phyloP scores from a whole-genome alignment of 139 green algal species.

The Chlorella sp. region DNA sequence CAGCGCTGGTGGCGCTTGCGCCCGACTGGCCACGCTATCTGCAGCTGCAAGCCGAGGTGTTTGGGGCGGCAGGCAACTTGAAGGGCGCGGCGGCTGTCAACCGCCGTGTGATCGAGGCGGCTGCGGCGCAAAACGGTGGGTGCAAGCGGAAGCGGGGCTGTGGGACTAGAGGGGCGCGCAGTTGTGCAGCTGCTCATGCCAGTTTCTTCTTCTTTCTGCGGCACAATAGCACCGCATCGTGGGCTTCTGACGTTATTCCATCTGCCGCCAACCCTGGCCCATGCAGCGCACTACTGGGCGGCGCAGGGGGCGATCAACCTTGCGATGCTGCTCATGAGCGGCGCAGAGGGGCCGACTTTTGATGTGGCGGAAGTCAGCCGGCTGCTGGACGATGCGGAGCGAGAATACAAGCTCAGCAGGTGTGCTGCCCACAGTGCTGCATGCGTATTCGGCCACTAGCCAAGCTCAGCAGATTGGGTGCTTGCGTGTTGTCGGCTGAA shows the following conservation, averaged over 20 bases:
- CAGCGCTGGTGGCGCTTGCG: slow-evolving; percentile 5
- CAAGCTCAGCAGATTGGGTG: neutral
- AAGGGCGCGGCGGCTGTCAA: neutral
- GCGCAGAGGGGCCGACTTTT: neutral
- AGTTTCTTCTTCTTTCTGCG: too few species aligned
- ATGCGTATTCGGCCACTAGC: too few species aligned
- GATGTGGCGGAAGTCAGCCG: neutral
- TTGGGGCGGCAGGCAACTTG: neutral
- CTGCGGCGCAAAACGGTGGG: neutral
- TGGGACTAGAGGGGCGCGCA: too few species aligned
- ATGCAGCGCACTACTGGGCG: slow-evolving; percentile 4
- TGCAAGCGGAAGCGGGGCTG: too few species aligned
- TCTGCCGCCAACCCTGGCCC: neutral
- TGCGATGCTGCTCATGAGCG: neutral
- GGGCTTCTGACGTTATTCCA: too few species aligned
- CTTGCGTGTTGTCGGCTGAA: too few species aligned
- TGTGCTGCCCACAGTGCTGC: neutral
- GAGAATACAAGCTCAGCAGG: neutral
- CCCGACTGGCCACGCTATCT: slow-evolving; percentile 3
- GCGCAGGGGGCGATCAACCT: neutral
- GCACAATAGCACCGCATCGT: too few species aligned
- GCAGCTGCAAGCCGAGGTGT: neutral
- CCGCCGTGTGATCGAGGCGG: neutral
- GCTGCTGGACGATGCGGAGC: neutral
- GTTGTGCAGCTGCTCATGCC: too few species aligned